Evolutionary conservation across 371 early-diverging fungal species (phyloP), one percentile per base, ranked within the genome.

Genomic region (Mucor ambiguus): DNA sequence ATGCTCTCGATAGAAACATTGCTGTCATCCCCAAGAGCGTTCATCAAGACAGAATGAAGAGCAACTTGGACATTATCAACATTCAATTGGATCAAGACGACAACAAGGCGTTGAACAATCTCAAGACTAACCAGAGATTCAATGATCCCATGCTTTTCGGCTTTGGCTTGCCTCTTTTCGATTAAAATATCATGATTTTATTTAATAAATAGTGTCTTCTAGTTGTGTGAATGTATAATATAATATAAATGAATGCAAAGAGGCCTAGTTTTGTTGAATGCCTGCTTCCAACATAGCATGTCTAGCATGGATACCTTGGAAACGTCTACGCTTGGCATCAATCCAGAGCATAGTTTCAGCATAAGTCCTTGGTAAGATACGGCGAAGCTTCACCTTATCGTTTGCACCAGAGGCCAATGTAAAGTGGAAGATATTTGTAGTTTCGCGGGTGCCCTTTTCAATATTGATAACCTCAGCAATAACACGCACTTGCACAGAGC

Each of bases 361-460:
- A 70, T 92, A 92, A 1, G 92, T 90, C 35, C 76, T 75, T 2
- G 92, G 93, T 38, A 93, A 69, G 10, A 69, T 69, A 54, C 69
- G 69, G 29, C 69, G 65, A 55, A 71, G 81, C 22, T 63, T 67
- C 12, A 60, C 57, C 37, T 66, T 63, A 30, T 71, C 64, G 18
- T 62, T 58, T 41, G 41, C 41, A 2, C 64, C 61, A 12, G 69
- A 57, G 18, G 63, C 35, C 64, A 95, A 92, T 38, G 94, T 95
- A 66, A 94, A 93, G 73, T 92, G 86, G 67, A 95, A 95, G 1
- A 85, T 81, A 71, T 95, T 95, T 46, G 95, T 92, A 9, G 85
- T 88, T 52, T 86, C 87, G 0, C 80, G 69, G 7, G 81, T 73
- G 18, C 80, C 84, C 28, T 76, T 81, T 44, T 73, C 71, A 33